Evolutionary conservation across 352 stramenopile species (phyloP).

Genomic region (Phytopythium chamaehyphon): DNA sequence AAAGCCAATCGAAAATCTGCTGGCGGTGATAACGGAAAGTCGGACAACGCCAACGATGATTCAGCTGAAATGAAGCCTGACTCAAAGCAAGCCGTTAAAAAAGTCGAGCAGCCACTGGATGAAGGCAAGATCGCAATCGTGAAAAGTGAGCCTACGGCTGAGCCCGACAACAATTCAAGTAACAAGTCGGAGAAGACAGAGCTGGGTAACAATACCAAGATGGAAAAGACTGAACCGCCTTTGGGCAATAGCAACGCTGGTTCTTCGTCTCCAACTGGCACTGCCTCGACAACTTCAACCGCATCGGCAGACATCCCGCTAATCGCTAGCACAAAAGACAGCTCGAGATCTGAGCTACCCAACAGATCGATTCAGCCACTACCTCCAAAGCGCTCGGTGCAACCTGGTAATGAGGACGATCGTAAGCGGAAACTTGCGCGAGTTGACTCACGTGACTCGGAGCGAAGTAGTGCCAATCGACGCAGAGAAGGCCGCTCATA

Average conservation of each 20-base stretch:
- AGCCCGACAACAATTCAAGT: no score
- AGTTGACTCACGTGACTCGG: neutral
- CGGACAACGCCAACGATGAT: neutral
- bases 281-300: neutral
- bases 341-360: no score
- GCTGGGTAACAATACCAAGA: no score
- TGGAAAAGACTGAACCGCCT: neutral
- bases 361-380: neutral
- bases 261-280: neutral
- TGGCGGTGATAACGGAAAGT: neutral
- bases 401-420: neutral
- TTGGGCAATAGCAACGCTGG: neutral
- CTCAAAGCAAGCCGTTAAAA: no score
- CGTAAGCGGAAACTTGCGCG: constrained; percentile 1
- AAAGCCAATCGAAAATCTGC: constrained; percentile 42
- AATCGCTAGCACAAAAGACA: neutral
- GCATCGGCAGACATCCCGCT: neutral
- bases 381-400: neutral
- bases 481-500: neutral
- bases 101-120: no score
- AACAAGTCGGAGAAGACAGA: no score
- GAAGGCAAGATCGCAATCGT: no score
- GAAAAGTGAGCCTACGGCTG: no score
- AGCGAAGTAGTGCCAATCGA: neutral
- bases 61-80: no score